Evolutionary conservation across 2,329 filamentous ascomycete species (phyloP), one percentile per base, ranked within the genome.

Genomic region (Ceratocystis albifundus): DNA sequence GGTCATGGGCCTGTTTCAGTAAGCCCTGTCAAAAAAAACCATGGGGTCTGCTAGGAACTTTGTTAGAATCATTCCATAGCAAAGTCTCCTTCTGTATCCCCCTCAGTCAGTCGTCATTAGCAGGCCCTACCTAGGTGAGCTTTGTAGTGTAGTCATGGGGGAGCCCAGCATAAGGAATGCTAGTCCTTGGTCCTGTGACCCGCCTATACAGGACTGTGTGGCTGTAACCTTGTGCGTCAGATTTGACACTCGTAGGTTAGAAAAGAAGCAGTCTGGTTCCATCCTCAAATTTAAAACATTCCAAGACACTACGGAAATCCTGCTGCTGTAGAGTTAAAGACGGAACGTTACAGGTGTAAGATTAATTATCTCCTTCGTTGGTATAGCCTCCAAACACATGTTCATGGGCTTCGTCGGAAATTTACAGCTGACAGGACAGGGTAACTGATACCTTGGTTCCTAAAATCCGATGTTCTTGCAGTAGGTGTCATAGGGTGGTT

Each of bases 381-480:
- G 72, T 36, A 64, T 32, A 10, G 36, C n/a, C 4, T 28, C 12
- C n/a, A 73, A 32, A 32, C 30, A 73, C 66, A 72, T 74, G 15
- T 73, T 73, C 73, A 1, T 65, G 67, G 2, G 70, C 71, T 22
- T 70, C 67, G 30, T 74, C 69, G 67, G 79, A 79, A 59, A 82
- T 75, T 36, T 82, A 80, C 1, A 76, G 76, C 1, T 80, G 77
- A 69, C 77, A 1, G 76, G 77, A 69, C 77, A 1, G 76, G 74
- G 0, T 75, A 68, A 1, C 71, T 70, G 3, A 74, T 59, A 77
- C 76, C 4, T 83, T 70, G 0, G 78, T 76, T 0, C 80, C 78
- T 32, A 84, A 76, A 1, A 84, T 77, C 70, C 82, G 80, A 6
- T 80, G 76, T 7, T 77, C 77, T 70, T 83, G 80, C 20, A 76